Percentiles rank a stretch among this genome's conserved stretches.
Evolutionary conservation across 208 protist genomes (phyloP).

Genomic region (Angomonas deanei): DNA sequence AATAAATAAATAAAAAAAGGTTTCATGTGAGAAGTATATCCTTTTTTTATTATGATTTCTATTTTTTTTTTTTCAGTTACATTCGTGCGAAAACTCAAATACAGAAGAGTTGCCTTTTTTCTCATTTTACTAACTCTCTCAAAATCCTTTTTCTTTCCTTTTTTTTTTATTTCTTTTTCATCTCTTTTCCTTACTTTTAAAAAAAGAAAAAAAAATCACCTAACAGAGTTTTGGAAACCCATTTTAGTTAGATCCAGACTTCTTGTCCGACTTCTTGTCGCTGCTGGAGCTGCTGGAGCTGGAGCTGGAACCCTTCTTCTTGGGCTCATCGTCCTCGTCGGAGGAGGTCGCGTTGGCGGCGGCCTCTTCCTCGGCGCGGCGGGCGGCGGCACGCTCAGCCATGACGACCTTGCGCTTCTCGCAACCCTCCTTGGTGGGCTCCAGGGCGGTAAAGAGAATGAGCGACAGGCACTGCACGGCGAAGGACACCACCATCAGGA

Average conservation of each 20-base stretch:
- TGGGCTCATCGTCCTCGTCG: background rate
- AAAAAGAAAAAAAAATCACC: slow-evolving; percentile 13
- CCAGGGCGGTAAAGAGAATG: slow-evolving; percentile 34
- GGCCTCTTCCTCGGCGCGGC: slow-evolving; percentile 1
- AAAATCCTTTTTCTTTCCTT: background rate
- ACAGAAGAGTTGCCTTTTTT: background rate
- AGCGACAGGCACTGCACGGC: slow-evolving; percentile 24
- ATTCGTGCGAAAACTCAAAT: background rate
- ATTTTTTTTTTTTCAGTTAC: background rate
- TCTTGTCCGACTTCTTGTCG: slow-evolving; percentile 9
- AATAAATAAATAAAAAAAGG: background rate
- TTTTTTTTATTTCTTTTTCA: background rate
- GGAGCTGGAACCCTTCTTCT: slow-evolving; percentile 7
- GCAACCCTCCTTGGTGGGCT: slow-evolving; percentile 15
- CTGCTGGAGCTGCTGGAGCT: slow-evolving; percentile 3
- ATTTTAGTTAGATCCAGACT: background rate
- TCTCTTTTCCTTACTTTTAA: background rate
- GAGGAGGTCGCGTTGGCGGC: background rate
- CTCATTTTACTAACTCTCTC: background rate
- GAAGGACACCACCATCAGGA: slow-evolving; percentile 38
- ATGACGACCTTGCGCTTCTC: background rate
- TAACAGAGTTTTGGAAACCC: background rate
- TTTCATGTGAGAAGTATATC: too few species aligned
- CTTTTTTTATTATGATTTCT: background rate
- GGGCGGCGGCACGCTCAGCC: background rate